These are phyloP conservation scores for Cladosporium sphaerospermum DNA, from an alignment of 2,329 filamentous ascomycete genomes.

Conservation along the genomic window DNA sequence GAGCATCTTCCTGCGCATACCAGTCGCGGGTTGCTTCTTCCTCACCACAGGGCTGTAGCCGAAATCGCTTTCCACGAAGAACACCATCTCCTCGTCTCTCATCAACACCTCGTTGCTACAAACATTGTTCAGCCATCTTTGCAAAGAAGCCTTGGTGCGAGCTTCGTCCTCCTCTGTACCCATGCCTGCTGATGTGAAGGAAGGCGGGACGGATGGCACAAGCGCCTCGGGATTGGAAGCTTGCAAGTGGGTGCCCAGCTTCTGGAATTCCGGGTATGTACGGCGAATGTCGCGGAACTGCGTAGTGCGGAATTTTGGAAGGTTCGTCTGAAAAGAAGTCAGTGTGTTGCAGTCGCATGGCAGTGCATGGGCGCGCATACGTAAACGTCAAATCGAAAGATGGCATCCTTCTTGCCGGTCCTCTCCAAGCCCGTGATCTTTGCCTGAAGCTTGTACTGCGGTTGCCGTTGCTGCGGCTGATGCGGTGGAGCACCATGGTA, in stretches of 20 bases:
- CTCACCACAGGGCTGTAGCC: conserved; percentile 94
- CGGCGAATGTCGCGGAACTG: conserved; percentile 97
- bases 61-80: conserved; percentile 99
- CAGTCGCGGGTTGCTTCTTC: conserved; percentile 94
- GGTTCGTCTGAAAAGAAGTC: conserved; percentile 68
- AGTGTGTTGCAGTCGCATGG: conserved; percentile 8
- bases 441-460: conserved; percentile 67
- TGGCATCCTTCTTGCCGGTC: conserved; percentile 90
- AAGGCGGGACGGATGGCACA: conserved; percentile 88
- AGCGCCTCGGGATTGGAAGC: conserved; percentile 96
- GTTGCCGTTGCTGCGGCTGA: conserved; percentile 29
- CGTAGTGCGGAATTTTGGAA: conserved; percentile 95
- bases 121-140: conserved; percentile 91
- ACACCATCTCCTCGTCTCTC: conserved; percentile 91
- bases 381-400: conserved; percentile 92
- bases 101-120: conserved; percentile 89
- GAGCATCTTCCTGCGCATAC: conserved; percentile 86
- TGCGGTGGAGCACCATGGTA: conserved; percentile 26
- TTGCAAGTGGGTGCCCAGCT: conserved; percentile 91
- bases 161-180: conserved; percentile 94
- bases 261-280: conserved; percentile 90
- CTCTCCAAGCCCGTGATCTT: conserved; percentile 93
- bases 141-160: conserved; percentile 80
- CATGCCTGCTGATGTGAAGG: conserved; percentile 87
- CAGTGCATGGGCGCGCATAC: conserved; percentile 48